Base-by-base conservation (phyloP, 352 stramenopile genomes). In the Phytophthora boehmeriae region DNA sequence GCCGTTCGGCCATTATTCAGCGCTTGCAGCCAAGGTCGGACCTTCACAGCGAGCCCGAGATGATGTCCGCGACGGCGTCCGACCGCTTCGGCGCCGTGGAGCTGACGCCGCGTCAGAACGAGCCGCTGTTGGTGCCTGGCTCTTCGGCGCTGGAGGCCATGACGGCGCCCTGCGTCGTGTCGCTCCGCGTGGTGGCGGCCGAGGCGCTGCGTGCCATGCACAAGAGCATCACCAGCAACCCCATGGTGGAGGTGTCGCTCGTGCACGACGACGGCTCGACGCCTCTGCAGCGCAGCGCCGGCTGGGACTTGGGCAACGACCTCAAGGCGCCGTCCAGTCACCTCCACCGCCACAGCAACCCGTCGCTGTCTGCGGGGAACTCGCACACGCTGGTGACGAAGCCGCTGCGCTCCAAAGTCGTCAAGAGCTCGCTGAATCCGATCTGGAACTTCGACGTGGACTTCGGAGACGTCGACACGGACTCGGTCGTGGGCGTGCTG, bases 381-480 rank as follows among this genome's bases (percentile, higher is more conserved):
- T 43, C 63, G 14, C 56, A 79, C 38, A 66, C 56, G 38, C 28
- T 77, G 32, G 14, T 47, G 27, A 74, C 73, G 25, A 88, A 88
- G 39, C 68, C 72, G 8, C 82, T 90, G 53, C 75, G 74, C 47
- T 84, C 77, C 20, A 76, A 68, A 32, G 58, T 90, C 36, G 72
- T 90, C 48, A 86, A 85, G 72, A 89, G 73, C 47, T 87, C 83
- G 36, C 72, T 92, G 19, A 90, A 92, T 59, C 83, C 83, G 32
- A 88, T 90, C 48, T 92, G 83, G 83, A 88, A 90, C 62, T 81
- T 92, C 42, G 79, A 90, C 56, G 79, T 90, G 41, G 83, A 92
- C 63, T 92, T 92, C 68, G 83, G 83, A 22, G 80, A 90, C 57
- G 78, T 90, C 17, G 80, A 90, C 59, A 80, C 69, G 6, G 79